Base-by-base conservation (phyloP, 371 early-diverging fungal genomes). In the Cokeromyces recurvatus region DNA sequence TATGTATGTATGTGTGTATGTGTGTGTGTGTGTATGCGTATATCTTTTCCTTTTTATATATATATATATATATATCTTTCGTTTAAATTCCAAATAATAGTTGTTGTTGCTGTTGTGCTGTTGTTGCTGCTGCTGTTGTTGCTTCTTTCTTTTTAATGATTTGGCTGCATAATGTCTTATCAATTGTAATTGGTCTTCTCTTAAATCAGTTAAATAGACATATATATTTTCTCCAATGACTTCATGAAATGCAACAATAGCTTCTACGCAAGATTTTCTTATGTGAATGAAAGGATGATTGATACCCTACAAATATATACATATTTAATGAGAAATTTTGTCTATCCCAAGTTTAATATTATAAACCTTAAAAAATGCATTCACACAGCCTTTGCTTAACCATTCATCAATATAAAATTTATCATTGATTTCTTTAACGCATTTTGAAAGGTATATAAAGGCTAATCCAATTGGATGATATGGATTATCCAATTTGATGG, bases 241-340 rank as follows among this genome's bases (percentile, higher is more conserved):
- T 47, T 70, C 64, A 39, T 76, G 68, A 39, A 76, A 71, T n/a
- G 62, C 59, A 3, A 76, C 72, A 21, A 76, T 65, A 3, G 76
- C 63, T 34, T 71, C 70, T 3, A 76, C 71, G 38, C 72, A 69
- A 0, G 72, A 59, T 54, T 76, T 76, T 29, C 76, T 59, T 42
- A 72, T 56, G 29, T 64, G 63, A 17, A 76, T 60, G 22, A 58
- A 41, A n/a, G 65, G 27, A 43, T 69, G 59, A 39, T 72, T 72
- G 25, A 71, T 53, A 22, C 72, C 76, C 68, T 69, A 49, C 32
- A 34, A 36, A n/a, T n/a, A n/a, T n/a, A n/a, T n/a, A n/a, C n/a
- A n/a, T n/a, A n/a, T n/a, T n/a, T n/a, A n/a, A n/a, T n/a, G n/a
- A n/a, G n/a, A 4, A 10, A 4, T 34, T 34, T 34, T 27, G 3